phyloP scores from a whole-genome alignment of 2,329 filamentous ascomycete genomes.

The Alternaria brassicae region DNA sequence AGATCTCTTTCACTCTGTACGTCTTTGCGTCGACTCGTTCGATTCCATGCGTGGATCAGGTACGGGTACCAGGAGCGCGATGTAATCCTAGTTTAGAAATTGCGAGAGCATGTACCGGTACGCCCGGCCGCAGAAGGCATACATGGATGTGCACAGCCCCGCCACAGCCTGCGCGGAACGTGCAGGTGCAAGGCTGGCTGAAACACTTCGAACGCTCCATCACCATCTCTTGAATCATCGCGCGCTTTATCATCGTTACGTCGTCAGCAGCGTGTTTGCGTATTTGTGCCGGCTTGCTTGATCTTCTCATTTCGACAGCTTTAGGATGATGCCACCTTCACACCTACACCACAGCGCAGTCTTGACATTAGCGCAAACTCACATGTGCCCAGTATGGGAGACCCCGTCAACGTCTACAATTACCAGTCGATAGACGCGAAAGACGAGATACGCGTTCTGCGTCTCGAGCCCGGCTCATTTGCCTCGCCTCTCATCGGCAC shows the following conservation, averaged over 20 bases:
- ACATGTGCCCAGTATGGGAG: background rate
- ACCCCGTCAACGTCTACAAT: fast-evolving
- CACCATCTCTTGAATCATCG: too few relatives aligned
- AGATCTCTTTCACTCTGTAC: background rate
- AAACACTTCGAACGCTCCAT: too few relatives aligned
- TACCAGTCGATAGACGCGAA: background rate
- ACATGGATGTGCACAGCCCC: too few relatives aligned
- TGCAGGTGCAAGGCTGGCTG: too few relatives aligned
- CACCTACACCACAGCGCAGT: background rate
- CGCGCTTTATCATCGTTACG: too few relatives aligned
- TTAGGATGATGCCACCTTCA: background rate
- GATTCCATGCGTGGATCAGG: background rate
- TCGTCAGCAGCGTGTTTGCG: too few relatives aligned
- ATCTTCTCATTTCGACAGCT: background rate
- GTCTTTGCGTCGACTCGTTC: background rate
- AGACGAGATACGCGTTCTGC: background rate
- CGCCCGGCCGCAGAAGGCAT: too few relatives aligned
- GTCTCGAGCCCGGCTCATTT: background rate
- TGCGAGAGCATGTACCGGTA: too few relatives aligned
- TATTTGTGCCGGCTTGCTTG: background rate
- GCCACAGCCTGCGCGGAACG: too few relatives aligned
- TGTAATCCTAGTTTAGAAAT: fast-evolving
- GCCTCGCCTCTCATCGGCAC: background rate
- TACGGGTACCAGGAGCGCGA: background rate
- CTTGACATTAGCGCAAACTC: background rate